These are phyloP conservation scores for Stromatinia cepivora DNA, from an alignment of 2,329 filamentous ascomycete species.

Conservation along the genomic window DNA sequence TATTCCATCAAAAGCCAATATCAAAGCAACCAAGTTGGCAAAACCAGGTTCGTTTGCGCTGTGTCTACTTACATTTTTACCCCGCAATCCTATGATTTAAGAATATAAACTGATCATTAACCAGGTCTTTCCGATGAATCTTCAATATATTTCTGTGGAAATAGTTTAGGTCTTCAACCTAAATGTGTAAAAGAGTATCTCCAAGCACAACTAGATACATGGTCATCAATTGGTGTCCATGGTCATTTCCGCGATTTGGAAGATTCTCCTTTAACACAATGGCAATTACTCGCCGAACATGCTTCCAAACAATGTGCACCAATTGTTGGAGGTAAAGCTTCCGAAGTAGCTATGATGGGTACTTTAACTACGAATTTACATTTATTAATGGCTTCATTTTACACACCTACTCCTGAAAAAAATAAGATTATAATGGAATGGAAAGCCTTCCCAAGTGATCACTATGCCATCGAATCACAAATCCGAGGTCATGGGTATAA, in stretches of 20 bases:
- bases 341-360: slow-evolving; percentile 85
- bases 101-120: neutral
- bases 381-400: slow-evolving; percentile 69
- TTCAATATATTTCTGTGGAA: slow-evolving; percentile 82
- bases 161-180: slow-evolving; percentile 85
- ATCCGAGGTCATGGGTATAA: slow-evolving; percentile 41
- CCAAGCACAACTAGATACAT: slow-evolving; percentile 73
- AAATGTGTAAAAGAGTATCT: slow-evolving; percentile 65
- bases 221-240: slow-evolving; percentile 80
- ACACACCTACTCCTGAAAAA: slow-evolving; percentile 57
- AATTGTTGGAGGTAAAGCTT: slow-evolving; percentile 70
- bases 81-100: slow-evolving; percentile 12
- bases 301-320: slow-evolving; percentile 68
- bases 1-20: slow-evolving; percentile 71
- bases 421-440: slow-evolving; percentile 72
- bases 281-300: slow-evolving; percentile 77
- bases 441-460: slow-evolving; percentile 86
- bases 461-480: slow-evolving; percentile 45
- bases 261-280: slow-evolving; percentile 67
- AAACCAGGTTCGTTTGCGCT: slow-evolving; percentile 20
- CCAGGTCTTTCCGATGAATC: slow-evolving; percentile 39
- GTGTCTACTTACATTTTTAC: slow-evolving; percentile 27
- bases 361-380: slow-evolving; percentile 74
- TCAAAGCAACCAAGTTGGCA: slow-evolving; percentile 59
- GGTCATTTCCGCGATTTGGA: slow-evolving; percentile 75